These are phyloP conservation scores for Trebouxiophyceae sp. DNA, from an alignment of 163 green algal species.

Conservation along the genomic window DNA sequence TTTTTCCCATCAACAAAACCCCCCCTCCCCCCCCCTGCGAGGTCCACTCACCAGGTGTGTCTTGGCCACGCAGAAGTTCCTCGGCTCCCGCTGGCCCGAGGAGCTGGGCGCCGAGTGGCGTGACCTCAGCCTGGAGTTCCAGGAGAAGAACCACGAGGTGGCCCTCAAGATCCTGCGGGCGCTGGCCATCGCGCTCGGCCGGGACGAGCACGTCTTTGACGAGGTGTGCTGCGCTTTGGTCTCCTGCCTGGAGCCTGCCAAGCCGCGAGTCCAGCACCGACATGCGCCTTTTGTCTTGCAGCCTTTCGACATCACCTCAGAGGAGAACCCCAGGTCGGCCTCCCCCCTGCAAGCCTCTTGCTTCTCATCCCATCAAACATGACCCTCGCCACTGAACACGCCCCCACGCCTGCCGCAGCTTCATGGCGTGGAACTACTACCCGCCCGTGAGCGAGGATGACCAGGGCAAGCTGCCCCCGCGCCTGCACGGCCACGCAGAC, in stretches of 20 bases:
- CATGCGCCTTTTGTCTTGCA: too few species aligned
- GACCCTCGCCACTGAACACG: too few species aligned
- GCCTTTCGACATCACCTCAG: constrained; percentile 17
- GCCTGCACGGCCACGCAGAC: constrained; percentile 20
- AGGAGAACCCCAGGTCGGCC: constrained; percentile 20
- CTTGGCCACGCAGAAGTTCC: constrained; percentile 16
- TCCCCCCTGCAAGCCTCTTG: background rate
- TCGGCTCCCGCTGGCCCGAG: constrained; percentile 13
- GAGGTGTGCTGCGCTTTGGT: constrained; percentile 2
- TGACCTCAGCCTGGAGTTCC: constrained; percentile 9
- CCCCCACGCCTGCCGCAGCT: background rate
- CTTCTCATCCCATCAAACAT: too few species aligned
- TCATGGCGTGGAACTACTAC: constrained; percentile 15
- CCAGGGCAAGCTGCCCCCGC: constrained; percentile 2
- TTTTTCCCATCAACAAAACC: constrained; percentile 8
- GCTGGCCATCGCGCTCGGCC: constrained; percentile 13
- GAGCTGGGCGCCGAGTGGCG: constrained; percentile 11
- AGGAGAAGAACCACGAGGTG: constrained; percentile 19
- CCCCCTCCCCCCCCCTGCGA: background rate
- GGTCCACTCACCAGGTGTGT: too few species aligned
- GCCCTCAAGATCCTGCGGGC: constrained; percentile 18
- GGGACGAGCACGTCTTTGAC: constrained; percentile 12
- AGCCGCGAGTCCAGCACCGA: too few species aligned
- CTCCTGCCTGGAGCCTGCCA: too few species aligned
- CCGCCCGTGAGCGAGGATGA: constrained; percentile 1